Evolutionary conservation across 305 asterid species (phyloP), one percentile per base, ranked within the genome.

Genomic region (Rubia occidens): DNA sequence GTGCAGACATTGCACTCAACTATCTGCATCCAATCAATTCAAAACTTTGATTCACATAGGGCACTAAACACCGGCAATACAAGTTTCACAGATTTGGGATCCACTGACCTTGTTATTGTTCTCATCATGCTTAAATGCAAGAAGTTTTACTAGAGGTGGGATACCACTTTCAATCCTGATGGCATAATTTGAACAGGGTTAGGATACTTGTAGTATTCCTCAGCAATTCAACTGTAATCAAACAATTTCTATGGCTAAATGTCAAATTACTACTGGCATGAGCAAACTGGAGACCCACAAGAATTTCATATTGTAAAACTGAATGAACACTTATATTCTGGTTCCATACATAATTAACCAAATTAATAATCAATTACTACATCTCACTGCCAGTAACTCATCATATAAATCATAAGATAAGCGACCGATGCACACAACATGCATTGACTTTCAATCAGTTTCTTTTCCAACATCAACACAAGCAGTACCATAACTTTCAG

Each of bases 111-210:
- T 96, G 78, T 88, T 92, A 80, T 92, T 92, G 78, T 92, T 92
- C 76, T 89, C 97, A 59, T 92, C 98, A 69, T 92, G 89, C 75
- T 92, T 92, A 77, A 89, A 92, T 64, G 98, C 90, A 51, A 92
- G 96, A 85, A 92, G 79, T 72, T 92, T 96, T 73, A 92, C 98
- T 68, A 92, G 96, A 67, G 99, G 99, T 69, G 99, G 99, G 58
- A 95, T 85, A 56, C 99, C 99, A 70, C 95, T 98, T 78, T 91
- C 99, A 70, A 89, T 75, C 89, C 99, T 95, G 79, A 68, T 73
- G 35, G 63, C 47, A 74, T 37, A 45, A 71, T 66, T 49, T 43
- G 42, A 60, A 73, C 64, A 73, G 45, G 67, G 24, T 49, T 9
- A 62, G 73, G 49, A 72, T 60, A 9, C 35, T 32, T 32, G 4